Conservation (phyloP, 257 asterid species). For the Rubia yunnanensis region DNA sequence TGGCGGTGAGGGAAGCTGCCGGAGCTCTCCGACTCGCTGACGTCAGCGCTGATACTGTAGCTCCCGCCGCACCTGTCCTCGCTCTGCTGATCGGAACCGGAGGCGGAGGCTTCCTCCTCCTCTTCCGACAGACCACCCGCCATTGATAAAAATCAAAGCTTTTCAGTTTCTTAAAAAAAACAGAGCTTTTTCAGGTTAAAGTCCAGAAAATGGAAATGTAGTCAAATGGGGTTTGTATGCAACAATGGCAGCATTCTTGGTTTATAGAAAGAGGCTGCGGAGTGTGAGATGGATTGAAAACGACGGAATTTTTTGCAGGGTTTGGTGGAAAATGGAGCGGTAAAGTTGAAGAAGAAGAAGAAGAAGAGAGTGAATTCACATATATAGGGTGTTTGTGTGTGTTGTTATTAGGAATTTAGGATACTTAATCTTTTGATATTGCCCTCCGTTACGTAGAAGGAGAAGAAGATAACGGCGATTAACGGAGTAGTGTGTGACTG, state of each 20-base stretch:
- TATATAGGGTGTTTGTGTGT: background rate
- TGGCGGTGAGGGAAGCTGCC: slow-evolving; percentile 30
- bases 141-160: background rate
- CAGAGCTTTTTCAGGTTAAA: background rate
- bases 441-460: background rate
- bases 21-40: slow-evolving; percentile 83
- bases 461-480: background rate
- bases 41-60: slow-evolving; percentile 85
- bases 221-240: background rate
- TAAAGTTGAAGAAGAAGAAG: background rate
- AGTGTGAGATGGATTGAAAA: background rate
- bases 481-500: background rate
- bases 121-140: slow-evolving; percentile 85
- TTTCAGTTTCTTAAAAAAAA: background rate
- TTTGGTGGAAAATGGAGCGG: background rate
- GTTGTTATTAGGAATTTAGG: no score
- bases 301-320: background rate
- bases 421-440: background rate
- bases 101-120: slow-evolving; percentile 32
- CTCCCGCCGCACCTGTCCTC: slow-evolving; percentile 85
- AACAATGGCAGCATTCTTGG: background rate
- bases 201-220: background rate
- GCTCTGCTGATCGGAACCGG: slow-evolving; percentile 43
- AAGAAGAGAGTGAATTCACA: background rate
- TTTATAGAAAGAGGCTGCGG: background rate